Evolutionary conservation across 2,329 filamentous ascomycete species (phyloP), one percentile per base, ranked within the genome.

Genomic region (Emergomyces pasteurianus): DNA sequence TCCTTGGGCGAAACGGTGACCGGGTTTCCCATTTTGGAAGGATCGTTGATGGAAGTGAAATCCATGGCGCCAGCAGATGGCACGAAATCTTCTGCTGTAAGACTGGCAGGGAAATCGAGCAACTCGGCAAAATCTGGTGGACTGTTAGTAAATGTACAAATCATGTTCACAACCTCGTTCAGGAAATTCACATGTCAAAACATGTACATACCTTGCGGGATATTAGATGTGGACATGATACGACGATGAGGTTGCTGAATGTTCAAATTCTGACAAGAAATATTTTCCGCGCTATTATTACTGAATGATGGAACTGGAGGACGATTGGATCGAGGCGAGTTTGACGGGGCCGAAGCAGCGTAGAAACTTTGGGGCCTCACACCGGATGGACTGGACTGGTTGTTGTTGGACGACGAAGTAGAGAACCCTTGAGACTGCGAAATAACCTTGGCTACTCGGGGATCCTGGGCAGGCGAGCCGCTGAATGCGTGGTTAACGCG

Each of bases 1-100:
- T 96, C 90, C 74, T 89, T 86, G 23, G 91, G 91, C 63, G 91
- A 96, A 64, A 96, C 83, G 49, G 91, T 96, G 68, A 55, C 71
- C 62, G 72, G 73, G 60, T 61, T 63, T 43, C 68, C 31, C 31
- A 54, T 36, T 18, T 54, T 68, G 63, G 69, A 67, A 54, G 75
- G 71, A 68, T 75, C 69, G 69, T 80, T 80, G 72, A 79, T 73
- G 47, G 76, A 68, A 61, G 75, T 77, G 70, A 80, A 79, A 62
- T 70, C 66, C 70, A 70, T 68, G 47, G 62, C 63, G 36, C 66
- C 60, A 28, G 65, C 65, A 38, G 65, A 62, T 36, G 63, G 64
- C 9, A 67, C 67, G 49, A 67, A 66, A 23, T 69, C 67, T 46
- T 66, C 66, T 46, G 65, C 68, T 36, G 69, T 66, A 52, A 65